A percentile compares a stretch with the other conserved stretches of the same genome.
Evolutionary conservation across 441 rosid species (phyloP).

Genomic region (Erysimum cheiri): DNA sequence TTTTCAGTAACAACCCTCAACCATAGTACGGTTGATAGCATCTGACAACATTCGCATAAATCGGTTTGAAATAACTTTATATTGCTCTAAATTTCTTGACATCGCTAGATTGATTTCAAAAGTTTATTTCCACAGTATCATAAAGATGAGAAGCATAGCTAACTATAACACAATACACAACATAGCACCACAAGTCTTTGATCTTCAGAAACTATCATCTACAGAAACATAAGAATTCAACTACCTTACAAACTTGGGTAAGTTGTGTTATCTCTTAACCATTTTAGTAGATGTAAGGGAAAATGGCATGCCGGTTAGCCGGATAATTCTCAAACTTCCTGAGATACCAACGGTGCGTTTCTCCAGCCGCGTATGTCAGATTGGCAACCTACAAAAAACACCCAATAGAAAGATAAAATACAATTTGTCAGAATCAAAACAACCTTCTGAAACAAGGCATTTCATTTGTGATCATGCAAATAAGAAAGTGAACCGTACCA

Average conservation of each 20-base stretch:
- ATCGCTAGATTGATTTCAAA: no score
- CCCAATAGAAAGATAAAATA: background rate
- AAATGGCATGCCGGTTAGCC: slow-evolving; percentile 50
- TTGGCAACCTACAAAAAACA: slow-evolving; percentile 60
- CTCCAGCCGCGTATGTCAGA: slow-evolving; percentile 67
- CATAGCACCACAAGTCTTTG: background rate
- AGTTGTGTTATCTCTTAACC: background rate
- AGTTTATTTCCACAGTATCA: no score
- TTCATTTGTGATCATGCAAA: background rate
- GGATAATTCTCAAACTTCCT: slow-evolving; percentile 74
- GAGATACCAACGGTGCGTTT: slow-evolving; percentile 79
- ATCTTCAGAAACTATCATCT: slow-evolving; percentile 2
- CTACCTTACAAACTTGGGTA: slow-evolving; percentile 20
- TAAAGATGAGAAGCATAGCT: background rate
- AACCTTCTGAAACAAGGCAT: slow-evolving; percentile 2
- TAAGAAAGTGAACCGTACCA: slow-evolving; percentile 47
- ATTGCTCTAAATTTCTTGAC: no score
- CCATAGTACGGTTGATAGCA: no score
- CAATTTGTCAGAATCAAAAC: slow-evolving; percentile 7
- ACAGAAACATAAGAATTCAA: slow-evolving; percentile 15
- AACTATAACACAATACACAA: background rate
- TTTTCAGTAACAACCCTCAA: no score
- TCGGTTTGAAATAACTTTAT: no score
- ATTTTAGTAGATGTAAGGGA: slow-evolving; percentile 58
- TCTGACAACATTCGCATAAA: no score